Conservation (phyloP, 169 alveolate genomes). For the Cryptosporidium andersoni region DNA sequence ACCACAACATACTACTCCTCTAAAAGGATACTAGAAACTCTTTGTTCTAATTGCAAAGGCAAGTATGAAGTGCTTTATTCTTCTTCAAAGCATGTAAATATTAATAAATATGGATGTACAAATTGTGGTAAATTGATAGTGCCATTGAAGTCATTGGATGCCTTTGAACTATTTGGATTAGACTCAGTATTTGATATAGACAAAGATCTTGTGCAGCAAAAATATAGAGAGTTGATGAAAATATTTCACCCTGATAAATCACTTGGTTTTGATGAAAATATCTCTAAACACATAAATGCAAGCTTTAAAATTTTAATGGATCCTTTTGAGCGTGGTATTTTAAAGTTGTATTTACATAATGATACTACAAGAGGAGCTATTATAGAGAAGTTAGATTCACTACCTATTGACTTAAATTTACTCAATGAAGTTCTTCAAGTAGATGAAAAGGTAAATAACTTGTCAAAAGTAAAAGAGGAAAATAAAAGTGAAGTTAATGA, state of each 20-base stretch:
- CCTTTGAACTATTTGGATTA: conserved; percentile 44
- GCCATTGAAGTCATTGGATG: conserved; percentile 22
- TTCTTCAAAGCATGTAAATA: no score
- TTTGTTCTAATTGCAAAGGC: no score
- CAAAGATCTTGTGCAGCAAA: conserved; percentile 12
- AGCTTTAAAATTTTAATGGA: conserved; percentile 17
- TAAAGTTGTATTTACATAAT: background rate
- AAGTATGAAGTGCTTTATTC: no score
- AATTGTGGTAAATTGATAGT: background rate
- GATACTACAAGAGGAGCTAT: conserved; percentile 1
- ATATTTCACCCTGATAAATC: conserved; percentile 32
- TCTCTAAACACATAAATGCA: conserved; percentile 8
- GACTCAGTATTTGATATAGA: conserved; percentile 10
- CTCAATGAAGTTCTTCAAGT: conserved; percentile 19
- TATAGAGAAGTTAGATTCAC: conserved; percentile 3
- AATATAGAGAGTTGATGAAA: conserved; percentile 38
- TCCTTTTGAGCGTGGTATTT: conserved; percentile 59
- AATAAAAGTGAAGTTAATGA: conserved; percentile 2
- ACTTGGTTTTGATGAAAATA: background rate
- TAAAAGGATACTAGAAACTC: no score
- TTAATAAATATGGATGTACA: no score
- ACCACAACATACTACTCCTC: no score
- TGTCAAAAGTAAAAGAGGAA: background rate
- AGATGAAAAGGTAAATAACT: conserved; percentile 7
- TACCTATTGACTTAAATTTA: conserved; percentile 1